Percentiles rank a stretch among this genome's conserved stretches.
phyloP scores from a whole-genome alignment of 2,329 filamentous ascomycete genomes.

The Aureobasidium sp. region DNA sequence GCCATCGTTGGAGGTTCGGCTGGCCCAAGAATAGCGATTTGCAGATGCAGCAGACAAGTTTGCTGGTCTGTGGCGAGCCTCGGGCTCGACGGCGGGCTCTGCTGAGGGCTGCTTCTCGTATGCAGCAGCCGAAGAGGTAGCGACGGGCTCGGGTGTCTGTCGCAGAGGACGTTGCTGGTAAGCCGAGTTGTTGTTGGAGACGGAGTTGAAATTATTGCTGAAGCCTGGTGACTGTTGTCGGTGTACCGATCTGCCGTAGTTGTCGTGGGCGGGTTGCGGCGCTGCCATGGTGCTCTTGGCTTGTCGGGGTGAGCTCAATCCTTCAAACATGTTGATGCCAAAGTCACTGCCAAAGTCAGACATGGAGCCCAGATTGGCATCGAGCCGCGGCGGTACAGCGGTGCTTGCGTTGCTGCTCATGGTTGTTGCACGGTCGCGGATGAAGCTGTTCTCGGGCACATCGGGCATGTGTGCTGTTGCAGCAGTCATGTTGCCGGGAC shows the following conservation, averaged over 20 bases:
- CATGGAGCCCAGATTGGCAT: constrained; percentile 23
- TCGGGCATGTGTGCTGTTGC: constrained; percentile 11
- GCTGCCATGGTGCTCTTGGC: constrained; percentile 19
- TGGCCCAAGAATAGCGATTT: constrained; percentile 29
- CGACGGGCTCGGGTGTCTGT: constrained; percentile 25
- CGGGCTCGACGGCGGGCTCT: neutral
- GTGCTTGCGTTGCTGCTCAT: constrained; percentile 35
- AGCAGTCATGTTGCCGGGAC: constrained; percentile 2
- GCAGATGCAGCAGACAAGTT: constrained; percentile 15
- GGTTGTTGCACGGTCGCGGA: constrained; percentile 37
- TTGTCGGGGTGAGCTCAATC: constrained; percentile 21
- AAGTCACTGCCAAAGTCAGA: constrained; percentile 30
- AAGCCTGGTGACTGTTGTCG: constrained; percentile 12
- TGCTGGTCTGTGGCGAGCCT: constrained; percentile 1
- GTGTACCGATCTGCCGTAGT: constrained; percentile 22
- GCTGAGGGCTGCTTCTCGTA: neutral
- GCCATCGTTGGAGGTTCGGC: constrained; percentile 27
- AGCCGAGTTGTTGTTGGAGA: neutral
- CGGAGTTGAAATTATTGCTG: no score
- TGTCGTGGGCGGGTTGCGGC: constrained; percentile 18
- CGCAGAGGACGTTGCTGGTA: neutral
- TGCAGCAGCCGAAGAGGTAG: neutral
- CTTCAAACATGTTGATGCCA: constrained; percentile 31
- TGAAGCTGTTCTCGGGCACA: constrained; percentile 18
- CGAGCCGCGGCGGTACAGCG: constrained; percentile 28